phyloP scores from a whole-genome alignment of 345 rosid genomes.

The Raphanus sativus region DNA sequence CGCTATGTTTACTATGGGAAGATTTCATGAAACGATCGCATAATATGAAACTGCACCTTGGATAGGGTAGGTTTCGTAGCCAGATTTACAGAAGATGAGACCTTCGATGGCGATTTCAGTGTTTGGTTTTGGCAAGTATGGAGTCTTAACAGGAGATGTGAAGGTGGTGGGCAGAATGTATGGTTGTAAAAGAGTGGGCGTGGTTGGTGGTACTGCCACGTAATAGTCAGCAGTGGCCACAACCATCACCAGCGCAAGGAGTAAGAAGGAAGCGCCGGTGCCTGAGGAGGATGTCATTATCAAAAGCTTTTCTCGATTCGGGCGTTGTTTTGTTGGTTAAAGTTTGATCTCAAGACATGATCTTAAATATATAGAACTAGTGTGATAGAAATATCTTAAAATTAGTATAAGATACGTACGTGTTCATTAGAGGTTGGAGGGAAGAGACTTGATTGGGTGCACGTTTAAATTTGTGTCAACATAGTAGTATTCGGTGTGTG shows the following conservation, averaged over 20 bases:
- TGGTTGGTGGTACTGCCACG: slow-evolving; percentile 11
- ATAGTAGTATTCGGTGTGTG: background rate
- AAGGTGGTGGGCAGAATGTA: background rate
- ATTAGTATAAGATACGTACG: background rate
- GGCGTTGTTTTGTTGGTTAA: slow-evolving; percentile 11
- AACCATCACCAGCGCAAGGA: slow-evolving; percentile 9
- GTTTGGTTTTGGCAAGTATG: slow-evolving; percentile 13
- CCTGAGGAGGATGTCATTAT: slow-evolving; percentile 17
- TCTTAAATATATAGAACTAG: background rate
- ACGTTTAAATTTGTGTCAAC: slow-evolving; percentile 27
- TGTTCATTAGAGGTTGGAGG: slow-evolving; percentile 11
- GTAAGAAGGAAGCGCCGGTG: background rate
- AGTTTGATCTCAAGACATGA: background rate
- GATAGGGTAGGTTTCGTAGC: slow-evolving; percentile 40
- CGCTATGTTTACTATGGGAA: background rate
- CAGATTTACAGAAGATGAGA: slow-evolving; percentile 34
- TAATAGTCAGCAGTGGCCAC: slow-evolving; percentile 24
- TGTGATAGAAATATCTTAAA: background rate
- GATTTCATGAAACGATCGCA: background rate
- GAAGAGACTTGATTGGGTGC: slow-evolving; percentile 27
- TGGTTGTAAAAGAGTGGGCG: background rate
- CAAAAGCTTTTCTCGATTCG: background rate
- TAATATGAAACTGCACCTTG: slow-evolving; percentile 44
- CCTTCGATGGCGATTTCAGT: slow-evolving; percentile 34
- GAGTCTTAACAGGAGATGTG: slow-evolving; percentile 27